Conservation (phyloP, 2,329 filamentous ascomycete species). For the Monilinia polystroma region DNA sequence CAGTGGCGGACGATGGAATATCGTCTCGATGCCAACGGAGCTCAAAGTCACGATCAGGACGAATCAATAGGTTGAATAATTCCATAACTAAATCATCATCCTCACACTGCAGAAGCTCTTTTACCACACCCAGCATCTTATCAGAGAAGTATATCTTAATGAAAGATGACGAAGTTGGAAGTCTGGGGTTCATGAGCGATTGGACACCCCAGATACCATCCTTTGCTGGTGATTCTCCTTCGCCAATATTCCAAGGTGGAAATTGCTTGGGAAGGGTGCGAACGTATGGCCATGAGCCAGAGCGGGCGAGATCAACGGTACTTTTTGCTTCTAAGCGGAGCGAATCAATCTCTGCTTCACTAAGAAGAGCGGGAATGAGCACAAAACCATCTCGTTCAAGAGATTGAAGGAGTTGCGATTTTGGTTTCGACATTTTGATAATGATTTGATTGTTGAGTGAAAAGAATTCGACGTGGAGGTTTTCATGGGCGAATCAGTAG, state of each 20-base stretch:
- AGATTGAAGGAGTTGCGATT: constrained; percentile 32
- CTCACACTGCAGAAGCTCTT: constrained; percentile 56
- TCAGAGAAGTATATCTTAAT: constrained; percentile 70
- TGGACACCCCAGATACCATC: constrained; percentile 87
- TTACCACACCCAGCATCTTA: constrained; percentile 60
- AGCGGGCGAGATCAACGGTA: constrained; percentile 60
- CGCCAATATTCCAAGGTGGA: constrained; percentile 70
- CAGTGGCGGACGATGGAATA: constrained; percentile 62
- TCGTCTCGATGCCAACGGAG: constrained; percentile 87
- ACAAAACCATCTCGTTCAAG: constrained; percentile 76
- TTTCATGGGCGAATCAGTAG: neutral
- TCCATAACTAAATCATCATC: constrained; percentile 77
- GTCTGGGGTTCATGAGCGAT: constrained; percentile 73
- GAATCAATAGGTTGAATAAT: constrained; percentile 80
- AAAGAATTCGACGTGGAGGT: too few species aligned
- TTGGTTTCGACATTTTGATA: constrained; percentile 29
- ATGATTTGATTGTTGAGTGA: neutral
- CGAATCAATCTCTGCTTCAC: constrained; percentile 51
- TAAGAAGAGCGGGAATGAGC: constrained; percentile 64
- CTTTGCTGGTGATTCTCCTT: constrained; percentile 34
- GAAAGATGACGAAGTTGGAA: constrained; percentile 62
- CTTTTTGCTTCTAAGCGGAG: constrained; percentile 60
- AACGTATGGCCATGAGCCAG: constrained; percentile 77
- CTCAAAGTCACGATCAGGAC: constrained; percentile 68
- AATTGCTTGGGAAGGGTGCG: constrained; percentile 88